These are phyloP conservation scores for Colletotrichum sp. DNA, from an alignment of 2,329 filamentous ascomycete species.

Conservation along the genomic window DNA sequence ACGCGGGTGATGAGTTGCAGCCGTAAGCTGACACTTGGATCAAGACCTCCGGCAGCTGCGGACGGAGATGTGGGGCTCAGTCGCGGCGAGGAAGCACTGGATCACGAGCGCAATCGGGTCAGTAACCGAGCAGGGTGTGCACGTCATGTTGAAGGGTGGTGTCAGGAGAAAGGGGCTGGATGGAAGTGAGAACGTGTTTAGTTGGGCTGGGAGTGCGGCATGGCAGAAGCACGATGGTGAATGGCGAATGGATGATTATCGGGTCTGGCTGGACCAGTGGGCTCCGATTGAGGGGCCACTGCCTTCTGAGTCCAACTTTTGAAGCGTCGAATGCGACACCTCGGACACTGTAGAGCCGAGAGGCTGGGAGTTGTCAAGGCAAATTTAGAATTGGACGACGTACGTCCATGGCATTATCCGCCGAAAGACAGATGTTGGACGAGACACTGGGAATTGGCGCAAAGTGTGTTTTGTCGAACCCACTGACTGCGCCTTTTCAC, in stretches of 20 bases:
- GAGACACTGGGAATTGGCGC: background rate
- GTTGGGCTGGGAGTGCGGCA: conserved; percentile 21
- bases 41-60: conserved; percentile 12
- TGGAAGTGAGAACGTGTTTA: background rate
- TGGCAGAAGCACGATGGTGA: conserved; percentile 12
- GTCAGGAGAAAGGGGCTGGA: conserved; percentile 14
- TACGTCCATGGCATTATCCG: background rate
- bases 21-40: background rate
- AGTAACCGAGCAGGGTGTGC: conserved; percentile 1
- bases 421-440: background rate
- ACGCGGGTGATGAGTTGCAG: background rate
- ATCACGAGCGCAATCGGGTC: conserved; percentile 16
- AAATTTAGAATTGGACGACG: background rate
- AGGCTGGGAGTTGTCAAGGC: background rate
- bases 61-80: conserved; percentile 11
- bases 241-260: conserved; percentile 20
- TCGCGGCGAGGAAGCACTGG: conserved; percentile 19
- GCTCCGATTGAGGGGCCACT: conserved; percentile 6
- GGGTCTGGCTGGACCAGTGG: conserved; percentile 20
- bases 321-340: background rate
- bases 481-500: background rate
- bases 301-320: conserved; percentile 5
- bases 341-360: background rate
- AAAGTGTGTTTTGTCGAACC: background rate
- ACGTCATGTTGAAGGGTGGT: conserved; percentile 18